These are phyloP conservation scores for Diaporthe ilicicola DNA, from an alignment of 2,329 filamentous ascomycete genomes.

Conservation along the genomic window DNA sequence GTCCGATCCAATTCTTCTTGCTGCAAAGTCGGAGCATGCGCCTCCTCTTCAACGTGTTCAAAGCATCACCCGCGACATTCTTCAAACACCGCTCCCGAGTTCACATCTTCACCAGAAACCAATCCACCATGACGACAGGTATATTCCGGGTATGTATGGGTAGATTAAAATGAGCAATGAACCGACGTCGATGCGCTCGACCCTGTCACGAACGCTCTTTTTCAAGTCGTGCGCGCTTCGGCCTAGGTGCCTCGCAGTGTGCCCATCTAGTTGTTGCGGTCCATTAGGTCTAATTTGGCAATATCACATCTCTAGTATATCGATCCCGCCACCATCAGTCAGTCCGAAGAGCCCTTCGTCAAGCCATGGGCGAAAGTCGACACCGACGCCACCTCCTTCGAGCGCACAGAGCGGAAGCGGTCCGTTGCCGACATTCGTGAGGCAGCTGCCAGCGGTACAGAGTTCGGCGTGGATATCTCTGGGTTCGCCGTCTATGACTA, in stretches of 20 bases:
- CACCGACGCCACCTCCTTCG: slow-evolving; percentile 63
- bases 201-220: no score
- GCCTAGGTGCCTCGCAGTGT: background rate
- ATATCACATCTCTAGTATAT: slow-evolving; percentile 64
- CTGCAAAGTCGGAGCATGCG: background rate
- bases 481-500: slow-evolving; percentile 65
- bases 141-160: slow-evolving; percentile 8
- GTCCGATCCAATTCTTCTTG: background rate
- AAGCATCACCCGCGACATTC: background rate
- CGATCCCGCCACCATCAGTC: slow-evolving; percentile 56
- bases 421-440: slow-evolving; percentile 65
- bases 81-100: background rate
- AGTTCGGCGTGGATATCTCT: slow-evolving; percentile 64
- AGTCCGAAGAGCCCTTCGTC: slow-evolving; percentile 44
- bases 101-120: background rate
- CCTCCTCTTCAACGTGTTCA: background rate
- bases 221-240: no score
- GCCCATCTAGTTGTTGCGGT: background rate
- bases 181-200: no score
- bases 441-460: slow-evolving; percentile 42
- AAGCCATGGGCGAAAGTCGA: slow-evolving; percentile 75
- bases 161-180: background rate
- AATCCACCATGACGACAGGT: slow-evolving; percentile 18
- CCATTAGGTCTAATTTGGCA: background rate
- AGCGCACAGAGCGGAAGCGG: slow-evolving; percentile 52